Conservation (phyloP, 2,329 filamentous ascomycete species). For the Aspergillus japonicus region DNA sequence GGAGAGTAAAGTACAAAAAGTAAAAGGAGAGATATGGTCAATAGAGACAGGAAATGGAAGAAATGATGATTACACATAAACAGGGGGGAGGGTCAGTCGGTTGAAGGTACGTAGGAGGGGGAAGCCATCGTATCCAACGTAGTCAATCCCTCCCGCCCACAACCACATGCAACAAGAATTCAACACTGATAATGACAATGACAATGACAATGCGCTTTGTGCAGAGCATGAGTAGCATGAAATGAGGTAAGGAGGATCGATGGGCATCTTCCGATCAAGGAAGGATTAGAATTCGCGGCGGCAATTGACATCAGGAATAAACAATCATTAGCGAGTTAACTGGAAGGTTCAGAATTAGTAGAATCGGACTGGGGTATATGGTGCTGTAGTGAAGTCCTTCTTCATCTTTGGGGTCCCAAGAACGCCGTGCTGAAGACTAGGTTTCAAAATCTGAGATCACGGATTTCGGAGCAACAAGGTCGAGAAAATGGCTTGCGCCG, state of each 20-base stretch:
- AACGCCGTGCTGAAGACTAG: conserved; percentile 25
- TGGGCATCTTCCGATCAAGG: not conserved
- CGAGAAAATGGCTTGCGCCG: not conserved
- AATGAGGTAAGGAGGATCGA: not conserved
- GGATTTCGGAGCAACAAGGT: not conserved
- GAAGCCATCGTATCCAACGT: too few species aligned
- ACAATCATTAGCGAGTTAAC: not conserved
- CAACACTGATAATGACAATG: too few species aligned
- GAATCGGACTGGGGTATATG: conserved; percentile 19
- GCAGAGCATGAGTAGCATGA: not conserved
- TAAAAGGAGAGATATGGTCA: not conserved
- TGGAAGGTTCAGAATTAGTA: conserved; percentile 30
- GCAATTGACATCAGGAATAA: not conserved
- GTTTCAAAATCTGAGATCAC: conserved; percentile 19
- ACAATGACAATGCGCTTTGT: not conserved
- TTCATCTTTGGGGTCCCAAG: conserved; percentile 20
- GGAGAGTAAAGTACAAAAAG: not conserved
- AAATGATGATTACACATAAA: not conserved
- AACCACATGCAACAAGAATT: too few species aligned
- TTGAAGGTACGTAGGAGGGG: too few species aligned
- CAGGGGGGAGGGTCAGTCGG: not conserved
- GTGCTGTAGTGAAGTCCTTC: not conserved
- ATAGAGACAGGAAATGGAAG: not conserved
- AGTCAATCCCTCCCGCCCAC: too few species aligned
- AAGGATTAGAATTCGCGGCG: not conserved